Percentiles rank a stretch among this genome's conserved stretches.
These are phyloP conservation scores for Hordeum marinum DNA, from an alignment of 176 grass and related monocot genomes.

Conservation along the genomic window DNA sequence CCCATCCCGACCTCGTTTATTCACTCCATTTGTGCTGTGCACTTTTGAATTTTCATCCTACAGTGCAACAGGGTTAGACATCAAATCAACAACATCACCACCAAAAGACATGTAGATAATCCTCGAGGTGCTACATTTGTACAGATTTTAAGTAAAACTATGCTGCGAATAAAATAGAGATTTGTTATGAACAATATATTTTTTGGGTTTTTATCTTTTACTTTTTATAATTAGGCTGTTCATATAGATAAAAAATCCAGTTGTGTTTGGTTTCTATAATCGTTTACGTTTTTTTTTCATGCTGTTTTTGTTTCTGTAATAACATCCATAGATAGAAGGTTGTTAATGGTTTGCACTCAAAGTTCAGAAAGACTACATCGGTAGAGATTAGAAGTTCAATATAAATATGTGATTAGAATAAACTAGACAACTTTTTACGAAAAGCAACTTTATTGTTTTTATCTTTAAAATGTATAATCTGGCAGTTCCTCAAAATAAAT, in stretches of 20 bases:
- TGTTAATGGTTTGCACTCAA: neutral
- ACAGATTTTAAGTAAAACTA: neutral
- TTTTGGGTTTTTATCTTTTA: too few species aligned
- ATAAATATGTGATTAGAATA: neutral
- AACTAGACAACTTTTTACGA: neutral
- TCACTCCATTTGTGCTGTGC: conserved; percentile 16
- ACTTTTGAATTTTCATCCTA: conserved; percentile 48
- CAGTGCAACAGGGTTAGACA: neutral
- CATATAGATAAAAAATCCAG: too few species aligned
- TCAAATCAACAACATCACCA: neutral
- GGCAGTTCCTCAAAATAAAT: neutral
- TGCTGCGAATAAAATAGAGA: neutral
- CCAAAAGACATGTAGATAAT: neutral
- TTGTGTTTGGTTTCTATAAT: too few species aligned
- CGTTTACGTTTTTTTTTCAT: too few species aligned
- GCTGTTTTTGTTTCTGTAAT: neutral
- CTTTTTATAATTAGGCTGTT: too few species aligned
- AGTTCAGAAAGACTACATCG: neutral
- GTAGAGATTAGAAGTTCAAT: neutral
- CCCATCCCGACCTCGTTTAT: conserved; percentile 16
- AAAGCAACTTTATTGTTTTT: neutral
- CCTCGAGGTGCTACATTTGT: neutral
- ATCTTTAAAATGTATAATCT: neutral
- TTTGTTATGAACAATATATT: too few species aligned
- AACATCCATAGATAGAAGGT: neutral